Base-by-base conservation (phyloP, 2,329 filamentous ascomycete genomes). In the Cladorrhinum sp. region DNA sequence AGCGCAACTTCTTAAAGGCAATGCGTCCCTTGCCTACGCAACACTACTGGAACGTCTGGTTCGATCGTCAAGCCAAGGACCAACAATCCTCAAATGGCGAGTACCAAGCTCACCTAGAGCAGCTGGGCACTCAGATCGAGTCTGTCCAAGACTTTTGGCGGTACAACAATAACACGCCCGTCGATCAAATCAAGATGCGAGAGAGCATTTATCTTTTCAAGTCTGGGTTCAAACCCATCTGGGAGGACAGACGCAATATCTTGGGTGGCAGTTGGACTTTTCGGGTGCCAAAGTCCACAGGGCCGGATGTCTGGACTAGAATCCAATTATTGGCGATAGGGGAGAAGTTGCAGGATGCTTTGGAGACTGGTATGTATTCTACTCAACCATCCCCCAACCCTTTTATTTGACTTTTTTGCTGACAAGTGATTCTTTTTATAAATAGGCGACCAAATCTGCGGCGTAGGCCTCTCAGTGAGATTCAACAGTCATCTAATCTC, bases 191-290 rank as follows among this genome's bases (percentile, higher is more conserved):
- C 74, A 88, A 88, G 75, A 86, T 90, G 79, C 86, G 88, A 69
- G 89, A 92, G 76, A 89, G 86, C 50, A 83, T 92, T 65, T 91
- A 92, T 73, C 81, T 93, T 66, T 92, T 92, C 80, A 92, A 92
- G 74, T 81, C 85, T 64, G 89, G 89, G 36, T 91, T 91, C 75
- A 84, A 83, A 64, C 90, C 90, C 59, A 79, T 92, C 67, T 92
- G 89, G 89, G 90, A 92, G 76, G 93, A 98, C 73, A 85, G 90
- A 45, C 87, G 95, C 69, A 97, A 97, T 76, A 80, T 89, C 62
- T 82, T 87, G 63, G 93, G 93, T 56, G 93, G 93, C 54, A 89
- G 90, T 73, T 97, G 92, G 92, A 96, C 92, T 22, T 96, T 98
- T 76, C 87, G 93, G 55, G 88, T 97, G 50, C 87, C 88, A 65